Evolutionary conservation across 2,329 filamentous ascomycete species (phyloP), one percentile per base, ranked within the genome.

Genomic region (Xenoacremonium recifei): DNA sequence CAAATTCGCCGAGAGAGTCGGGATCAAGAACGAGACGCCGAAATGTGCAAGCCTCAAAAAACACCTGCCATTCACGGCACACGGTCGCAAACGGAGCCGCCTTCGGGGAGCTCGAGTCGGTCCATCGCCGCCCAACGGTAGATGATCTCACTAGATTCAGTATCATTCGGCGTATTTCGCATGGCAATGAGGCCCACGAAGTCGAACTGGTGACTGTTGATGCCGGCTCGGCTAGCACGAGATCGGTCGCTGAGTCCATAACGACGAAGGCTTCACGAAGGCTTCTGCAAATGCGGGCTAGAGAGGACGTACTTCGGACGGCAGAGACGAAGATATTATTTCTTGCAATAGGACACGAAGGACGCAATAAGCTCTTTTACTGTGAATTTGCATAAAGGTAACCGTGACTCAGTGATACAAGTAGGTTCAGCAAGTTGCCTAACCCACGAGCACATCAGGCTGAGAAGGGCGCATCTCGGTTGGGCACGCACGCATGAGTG

Each of bases 11-110:
- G 35, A 48, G 38, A 40, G 42, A 42, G 35, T 34, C 20, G 19
- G 39, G 16, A 40, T 48, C 32, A 39, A 48, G 35, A 40, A 48
- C 42, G 37, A 48, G 45, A 35, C 45, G 42, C 17, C 39, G 42
- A 42, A 48, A 48, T 35, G 36, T 45, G 21, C 33, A 27, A 39
- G 35, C 13, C 45, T 48, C 45, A 35, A 48, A 45, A 36, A 48
- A 42, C 3, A 21, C 25, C 29, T 48, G 42, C 45, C 42, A 48
- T 37, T 45, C 39, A 35, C 21, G n/a, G 38, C 42, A 42, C 33
- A 48, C 40, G 29, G 45, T 37, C 34, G 44, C 37, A 31, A 47
- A 40, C 25, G 25, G 37, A 41, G 44, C 44, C 23, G 38, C 44
- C 40, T 42, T 47, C 32, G 31, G 27, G 39, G 32, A 36, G 34